phyloP scores from a whole-genome alignment of 2,329 filamentous ascomycete species.

The Cryphonectria carpinicola region DNA sequence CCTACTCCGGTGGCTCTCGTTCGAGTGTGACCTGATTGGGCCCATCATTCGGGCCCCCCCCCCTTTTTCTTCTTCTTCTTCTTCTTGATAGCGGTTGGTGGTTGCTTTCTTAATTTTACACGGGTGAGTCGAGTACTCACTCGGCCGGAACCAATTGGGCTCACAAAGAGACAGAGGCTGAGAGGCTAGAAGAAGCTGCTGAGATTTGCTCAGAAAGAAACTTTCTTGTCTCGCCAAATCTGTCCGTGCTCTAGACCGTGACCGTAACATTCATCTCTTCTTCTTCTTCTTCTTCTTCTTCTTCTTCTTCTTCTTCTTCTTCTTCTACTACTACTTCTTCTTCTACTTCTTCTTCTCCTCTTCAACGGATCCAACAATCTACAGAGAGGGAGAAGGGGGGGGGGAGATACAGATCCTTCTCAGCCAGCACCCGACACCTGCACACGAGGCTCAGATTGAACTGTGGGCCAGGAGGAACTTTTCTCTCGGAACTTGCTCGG shows the following conservation, averaged over 20 bases:
- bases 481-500: neutral
- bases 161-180: neutral
- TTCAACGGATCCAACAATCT: neutral
- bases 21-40: constrained; percentile 27
- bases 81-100: neutral
- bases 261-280: neutral
- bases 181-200: neutral
- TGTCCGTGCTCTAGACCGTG: neutral
- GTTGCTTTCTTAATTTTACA: neutral
- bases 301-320: neutral
- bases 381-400: neutral
- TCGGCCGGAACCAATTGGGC: neutral
- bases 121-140: neutral
- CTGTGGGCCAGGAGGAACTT: neutral
- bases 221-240: neutral
- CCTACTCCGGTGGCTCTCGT: constrained; percentile 29
- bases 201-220: neutral
- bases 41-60: constrained; percentile 14
- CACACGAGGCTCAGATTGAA: neutral
- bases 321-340: neutral
- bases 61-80: neutral
- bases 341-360: neutral
- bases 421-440: constrained; percentile 11
- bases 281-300: no score
- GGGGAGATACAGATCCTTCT: neutral